These are phyloP conservation scores for Cicer chorassanicum DNA, from an alignment of 306 rosid genomes.

Conservation along the genomic window DNA sequence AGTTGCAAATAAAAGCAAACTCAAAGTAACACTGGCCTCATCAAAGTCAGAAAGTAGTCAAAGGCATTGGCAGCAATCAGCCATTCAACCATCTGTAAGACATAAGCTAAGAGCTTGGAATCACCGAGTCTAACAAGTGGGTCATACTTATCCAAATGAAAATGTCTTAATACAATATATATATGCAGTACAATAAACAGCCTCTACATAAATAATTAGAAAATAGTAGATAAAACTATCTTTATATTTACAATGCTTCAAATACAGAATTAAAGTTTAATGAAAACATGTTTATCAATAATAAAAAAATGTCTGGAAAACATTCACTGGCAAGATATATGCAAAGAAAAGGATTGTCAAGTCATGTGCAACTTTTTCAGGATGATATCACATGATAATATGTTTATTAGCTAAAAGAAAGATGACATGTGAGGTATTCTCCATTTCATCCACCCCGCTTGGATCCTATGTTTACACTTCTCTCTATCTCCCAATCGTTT, in stretches of 20 bases:
- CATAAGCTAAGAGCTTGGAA: not conserved
- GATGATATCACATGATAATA: conserved; percentile 10
- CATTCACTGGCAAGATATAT: not conserved
- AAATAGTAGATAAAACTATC: not conserved
- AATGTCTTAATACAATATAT: not conserved
- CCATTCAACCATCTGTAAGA: not conserved
- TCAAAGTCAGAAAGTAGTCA: not conserved
- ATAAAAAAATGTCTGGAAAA: conserved; percentile 12
- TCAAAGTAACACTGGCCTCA: not conserved
- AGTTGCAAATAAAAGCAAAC: not conserved
- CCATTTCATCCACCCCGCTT: not conserved
- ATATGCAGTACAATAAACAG: not conserved
- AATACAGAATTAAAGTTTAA: not conserved
- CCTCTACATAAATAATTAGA: not conserved
- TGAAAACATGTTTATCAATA: not conserved
- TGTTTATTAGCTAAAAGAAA: not conserved
- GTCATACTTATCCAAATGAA: conserved; percentile 2
- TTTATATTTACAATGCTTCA: not conserved
- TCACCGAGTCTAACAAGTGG: not conserved
- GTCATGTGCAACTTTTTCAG: conserved; percentile 23
- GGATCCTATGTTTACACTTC: not conserved
- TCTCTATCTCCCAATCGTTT: not conserved
- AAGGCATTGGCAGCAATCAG: not conserved
- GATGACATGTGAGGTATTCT: conserved; percentile 1
- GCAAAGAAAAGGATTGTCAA: conserved; percentile 16